Evolutionary conservation across 371 early-diverging fungal species (phyloP), one percentile per base, ranked within the genome.

Genomic region (Mortierella sp.): DNA sequence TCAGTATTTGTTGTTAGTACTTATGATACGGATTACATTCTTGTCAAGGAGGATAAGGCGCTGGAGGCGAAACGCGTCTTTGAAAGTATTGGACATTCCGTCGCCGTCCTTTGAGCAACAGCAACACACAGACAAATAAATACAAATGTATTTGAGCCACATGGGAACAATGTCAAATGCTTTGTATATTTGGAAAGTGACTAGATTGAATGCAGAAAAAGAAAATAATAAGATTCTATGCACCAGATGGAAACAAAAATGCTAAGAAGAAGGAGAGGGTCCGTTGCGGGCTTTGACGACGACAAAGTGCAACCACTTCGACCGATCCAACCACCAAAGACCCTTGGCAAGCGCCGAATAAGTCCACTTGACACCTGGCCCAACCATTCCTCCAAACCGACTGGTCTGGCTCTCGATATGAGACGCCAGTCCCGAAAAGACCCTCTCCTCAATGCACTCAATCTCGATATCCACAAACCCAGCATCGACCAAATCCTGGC

Each of bases 1-100:
- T 91, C 95, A 3, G 90, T 96, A 2, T 96, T 95, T 89, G 95
- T 91, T 1, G 90, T 95, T 3, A 92, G 93, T 75, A 96, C 96
- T 0, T 96, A 88, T 75, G 95, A 96, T 80, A 96, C 96, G 0
- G 96, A 96, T 78, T 96, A 94, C 78, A 84, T 96, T 16, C 88
- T 95, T 65, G 93, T 96, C 56, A 95, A 94, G 76, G 76, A 91
- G 58, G 93, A 93, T 27, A 88, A 83, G n/a, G 83, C 88, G 0
- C 80, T 89, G n/a, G 80, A 84, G 4, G 93, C 94, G 2, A 85
- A 84, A 63, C 79, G 77, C 43, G 88, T 90, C 24, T 87, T 91
- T 79, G 82, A 85, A 49, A 75, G 38, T 18, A 82, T 76, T 77
- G 86, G 86, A 12, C 86, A 86, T 41, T 75, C 77, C 4, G 86